A percentile compares a stretch with the other conserved stretches of the same genome.
Evolutionary conservation across 2,329 filamentous ascomycete genomes (phyloP).

Genomic region (Colletotrichum sp.): DNA sequence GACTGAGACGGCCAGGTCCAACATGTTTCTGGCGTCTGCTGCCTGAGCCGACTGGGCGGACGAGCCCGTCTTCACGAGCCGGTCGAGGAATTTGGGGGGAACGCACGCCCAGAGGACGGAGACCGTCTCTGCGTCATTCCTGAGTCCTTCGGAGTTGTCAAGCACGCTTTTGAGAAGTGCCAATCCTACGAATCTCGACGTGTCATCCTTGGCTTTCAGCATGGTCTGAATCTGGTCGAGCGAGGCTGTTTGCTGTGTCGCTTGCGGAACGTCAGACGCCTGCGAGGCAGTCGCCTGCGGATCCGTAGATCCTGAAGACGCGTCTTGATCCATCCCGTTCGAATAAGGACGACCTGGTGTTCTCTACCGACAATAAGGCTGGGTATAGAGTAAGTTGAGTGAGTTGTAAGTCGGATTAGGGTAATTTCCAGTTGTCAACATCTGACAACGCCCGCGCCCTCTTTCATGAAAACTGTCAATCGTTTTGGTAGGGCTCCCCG

Average conservation of each 20-base stretch:
- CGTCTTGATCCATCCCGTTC: not conserved
- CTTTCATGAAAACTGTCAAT: not conserved
- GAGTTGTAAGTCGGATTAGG: not conserved
- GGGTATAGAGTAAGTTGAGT: not conserved
- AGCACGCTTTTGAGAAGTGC: conserved; percentile 70
- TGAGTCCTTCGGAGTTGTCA: conserved; percentile 61
- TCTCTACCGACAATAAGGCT: not conserved
- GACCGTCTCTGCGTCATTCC: conserved; percentile 50
- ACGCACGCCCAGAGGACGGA: conserved; percentile 63
- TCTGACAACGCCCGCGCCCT: not conserved
- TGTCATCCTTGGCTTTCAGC: conserved; percentile 67
- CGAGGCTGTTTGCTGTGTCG: conserved; percentile 18
- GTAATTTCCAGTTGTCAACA: not conserved
- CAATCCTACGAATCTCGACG: conserved; percentile 70
- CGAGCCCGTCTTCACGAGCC: conserved; percentile 62
- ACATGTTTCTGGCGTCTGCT: conserved; percentile 60
- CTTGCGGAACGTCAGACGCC: not conserved
- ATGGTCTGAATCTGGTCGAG: conserved; percentile 60
- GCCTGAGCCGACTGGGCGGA: conserved; percentile 35
- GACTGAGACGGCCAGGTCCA: conserved; percentile 66
- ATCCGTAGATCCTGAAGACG: not conserved
- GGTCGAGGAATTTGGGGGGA: conserved; percentile 67
- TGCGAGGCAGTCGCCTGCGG: not conserved
- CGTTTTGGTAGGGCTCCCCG: not conserved
- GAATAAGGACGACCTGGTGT: not conserved